These are phyloP conservation scores for Neonectria sp. DNA, from an alignment of 2,329 filamentous ascomycete species.

Conservation along the genomic window DNA sequence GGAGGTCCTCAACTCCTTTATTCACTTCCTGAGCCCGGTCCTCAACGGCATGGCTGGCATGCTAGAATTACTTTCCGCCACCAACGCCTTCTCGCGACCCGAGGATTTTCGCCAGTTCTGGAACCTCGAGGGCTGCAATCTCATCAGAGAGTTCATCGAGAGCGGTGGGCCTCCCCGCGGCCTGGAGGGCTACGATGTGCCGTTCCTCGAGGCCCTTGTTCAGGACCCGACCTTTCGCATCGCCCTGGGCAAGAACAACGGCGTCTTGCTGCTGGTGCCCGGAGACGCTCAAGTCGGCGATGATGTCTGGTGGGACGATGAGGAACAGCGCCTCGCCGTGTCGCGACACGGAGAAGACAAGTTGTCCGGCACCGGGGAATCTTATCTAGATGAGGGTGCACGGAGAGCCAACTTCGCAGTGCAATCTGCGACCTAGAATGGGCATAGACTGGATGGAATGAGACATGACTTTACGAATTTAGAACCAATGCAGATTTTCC, in stretches of 20 bases:
- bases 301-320: slow-evolving; percentile 44
- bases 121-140: slow-evolving; percentile 52
- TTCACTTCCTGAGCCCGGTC: slow-evolving; percentile 50
- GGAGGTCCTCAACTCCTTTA: slow-evolving; percentile 51
- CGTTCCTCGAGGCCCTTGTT: slow-evolving; percentile 46
- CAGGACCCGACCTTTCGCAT: slow-evolving; percentile 46
- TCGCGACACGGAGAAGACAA: slow-evolving; percentile 40
- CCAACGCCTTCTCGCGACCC: slow-evolving; percentile 51
- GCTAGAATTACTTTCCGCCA: slow-evolving; percentile 50
- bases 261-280: slow-evolving; percentile 47
- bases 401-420: slow-evolving; percentile 42
- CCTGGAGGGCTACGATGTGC: slow-evolving; percentile 46
- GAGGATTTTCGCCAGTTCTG: slow-evolving; percentile 54
- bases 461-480: slow-evolving; percentile 32
- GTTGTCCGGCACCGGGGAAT: slow-evolving; percentile 35
- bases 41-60: slow-evolving; percentile 55
- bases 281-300: slow-evolving; percentile 48
- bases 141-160: slow-evolving; percentile 52
- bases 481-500: slow-evolving; percentile 7
- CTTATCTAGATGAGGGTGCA: slow-evolving; percentile 41
- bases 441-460: slow-evolving; percentile 6
- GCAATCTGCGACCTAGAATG: slow-evolving; percentile 41
- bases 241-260: slow-evolving; percentile 45
- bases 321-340: slow-evolving; percentile 38
- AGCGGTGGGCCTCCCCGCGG: slow-evolving; percentile 43